Base-by-base conservation (phyloP, 495 filamentous ascomycete species). In the Jackrogersella multiformis region DNA sequence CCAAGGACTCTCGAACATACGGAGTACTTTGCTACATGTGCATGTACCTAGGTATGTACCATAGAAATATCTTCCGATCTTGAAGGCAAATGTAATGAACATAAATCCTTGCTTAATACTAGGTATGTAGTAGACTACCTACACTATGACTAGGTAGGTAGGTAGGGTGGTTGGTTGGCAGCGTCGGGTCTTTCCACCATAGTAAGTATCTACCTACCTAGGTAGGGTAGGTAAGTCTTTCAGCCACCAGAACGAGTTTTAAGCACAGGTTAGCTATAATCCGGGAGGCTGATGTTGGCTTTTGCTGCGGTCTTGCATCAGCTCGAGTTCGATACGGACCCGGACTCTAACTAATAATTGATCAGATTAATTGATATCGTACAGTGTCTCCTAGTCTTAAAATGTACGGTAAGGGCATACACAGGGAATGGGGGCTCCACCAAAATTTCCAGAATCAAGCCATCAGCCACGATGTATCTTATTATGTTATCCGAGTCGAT, bases 381-480 rank as follows among this genome's bases (percentile, higher is more conserved):
- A 61, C 58, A 61, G 46, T 61, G 36, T 34, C 44, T 34, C 4
- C 16, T 34, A 3, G 0, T 15, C 3, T 21, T 10, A 20, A 2
- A 5, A 10, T 42, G n/a, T 39, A 65, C 62, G 23, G 57, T 61
- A 52, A 9, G 12, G 4, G 7, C 12, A 42, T 59, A 60, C 2
- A 12, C 35, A 52, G 15, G 9, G 28, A 28, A 36, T 38, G 15
- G n/a, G 51, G 18, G 44, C 58, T 54, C 65, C 65, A 62, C 58
- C 38, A 53, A 7, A 44, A 52, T 49, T 39, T 68, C 36, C 32
- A 46, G 38, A 26, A 66, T 66, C 49, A 61, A 66, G 56, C 58
- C 54, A 68, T 64, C 58, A 64, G 66, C 59, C 53, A 64, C 59
- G 66, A 68, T 62, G 49, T 68, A n/a, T n/a, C n/a, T n/a, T n/a